Evolutionary conservation across 2,329 filamentous ascomycete species (phyloP), one percentile per base, ranked within the genome.

Genomic region (Amylocarpus encephaloides): DNA sequence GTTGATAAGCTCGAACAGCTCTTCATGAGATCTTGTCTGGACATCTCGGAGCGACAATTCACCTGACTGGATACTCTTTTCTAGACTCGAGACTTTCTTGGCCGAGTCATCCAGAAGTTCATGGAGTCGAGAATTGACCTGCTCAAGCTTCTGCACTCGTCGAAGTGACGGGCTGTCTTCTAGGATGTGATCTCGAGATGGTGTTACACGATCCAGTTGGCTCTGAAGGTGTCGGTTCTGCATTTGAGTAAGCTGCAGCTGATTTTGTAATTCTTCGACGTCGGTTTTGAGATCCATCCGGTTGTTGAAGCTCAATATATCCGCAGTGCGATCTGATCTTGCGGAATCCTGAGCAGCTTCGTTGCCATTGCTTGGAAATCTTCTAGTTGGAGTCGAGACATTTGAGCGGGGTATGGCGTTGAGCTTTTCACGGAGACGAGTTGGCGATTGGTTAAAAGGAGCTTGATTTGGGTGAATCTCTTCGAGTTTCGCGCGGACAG

Each of bases 61-160:
- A 11, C 91, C 93, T 33, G 85, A 87, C 51, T 85, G 86, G 50
- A 97, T 85, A 53, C 83, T 90, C 66, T 88, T 86, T 69, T 97
- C 93, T 18, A 97, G 71, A 0, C 85, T 80, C 6, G 92, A 95
- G 2, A 96, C 85, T 71, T 96, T 96, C 74, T 88, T 92, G 15
- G 85, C 77, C 2, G 92, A 96, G 67, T 96, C 90, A 67, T 97
- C 92, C 5, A 97, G 83, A 79, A 95, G 88, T 56, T 95, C 89
- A 63, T 97, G 92, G 12, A 97, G 77, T 50, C 90, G 83, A 67
- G 80, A 91, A 69, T 97, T 97, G 65, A 88, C 92, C 60, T 89
- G 83, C 69, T 97, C 92, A 5, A 97, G 78, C 70, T 96, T 92
- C 65, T 95, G 86, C 62, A 95, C 85, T 13, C 93, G 83, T 48